A percentile compares a stretch with the other conserved stretches of the same genome.
Evolutionary conservation across 192 early-diverging fungal species (phyloP).

Genomic region (Paraglomus occultum): DNA sequence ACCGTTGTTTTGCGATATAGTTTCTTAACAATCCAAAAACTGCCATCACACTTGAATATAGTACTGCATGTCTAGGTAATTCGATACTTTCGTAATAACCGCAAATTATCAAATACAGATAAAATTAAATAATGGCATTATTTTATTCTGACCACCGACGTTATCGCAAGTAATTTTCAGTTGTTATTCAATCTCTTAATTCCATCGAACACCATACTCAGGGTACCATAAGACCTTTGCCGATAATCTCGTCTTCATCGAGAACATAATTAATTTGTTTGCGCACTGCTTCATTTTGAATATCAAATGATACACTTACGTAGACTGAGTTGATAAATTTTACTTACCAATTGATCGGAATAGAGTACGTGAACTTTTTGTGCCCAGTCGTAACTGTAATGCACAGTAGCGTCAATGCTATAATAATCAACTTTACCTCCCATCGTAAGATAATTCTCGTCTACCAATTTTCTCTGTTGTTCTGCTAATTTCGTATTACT

Average conservation of each 20-base stretch:
- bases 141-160: slow-evolving; percentile 20
- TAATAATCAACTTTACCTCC: slow-evolving; percentile 13
- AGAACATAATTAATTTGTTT: slow-evolving; percentile 29
- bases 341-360: too few species aligned
- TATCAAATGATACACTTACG: too few species aligned
- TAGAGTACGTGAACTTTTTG: slow-evolving; percentile 26
- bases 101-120: slow-evolving; percentile 19
- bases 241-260: slow-evolving; percentile 22
- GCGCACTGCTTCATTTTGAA: too few species aligned
- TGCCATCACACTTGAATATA: slow-evolving; percentile 30
- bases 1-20: slow-evolving; percentile 21
- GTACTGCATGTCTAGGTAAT: slow-evolving; percentile 25
- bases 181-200: slow-evolving; percentile 28
- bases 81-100: slow-evolving; percentile 25
- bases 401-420: slow-evolving; percentile 22
- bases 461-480: slow-evolving; percentile 22
- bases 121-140: slow-evolving; percentile 19
- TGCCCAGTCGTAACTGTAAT: slow-evolving; percentile 26
- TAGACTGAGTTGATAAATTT: too few species aligned
- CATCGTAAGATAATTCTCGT: slow-evolving; percentile 5
- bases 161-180: slow-evolving; percentile 31
- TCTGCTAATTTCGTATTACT: slow-evolving; percentile 28
- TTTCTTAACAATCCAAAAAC: slow-evolving; percentile 28
- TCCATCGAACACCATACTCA: slow-evolving; percentile 16
- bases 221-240: slow-evolving; percentile 17